Base-by-base conservation (phyloP, 2,329 filamentous ascomycete genomes). In the Microcera coccophila region DNA sequence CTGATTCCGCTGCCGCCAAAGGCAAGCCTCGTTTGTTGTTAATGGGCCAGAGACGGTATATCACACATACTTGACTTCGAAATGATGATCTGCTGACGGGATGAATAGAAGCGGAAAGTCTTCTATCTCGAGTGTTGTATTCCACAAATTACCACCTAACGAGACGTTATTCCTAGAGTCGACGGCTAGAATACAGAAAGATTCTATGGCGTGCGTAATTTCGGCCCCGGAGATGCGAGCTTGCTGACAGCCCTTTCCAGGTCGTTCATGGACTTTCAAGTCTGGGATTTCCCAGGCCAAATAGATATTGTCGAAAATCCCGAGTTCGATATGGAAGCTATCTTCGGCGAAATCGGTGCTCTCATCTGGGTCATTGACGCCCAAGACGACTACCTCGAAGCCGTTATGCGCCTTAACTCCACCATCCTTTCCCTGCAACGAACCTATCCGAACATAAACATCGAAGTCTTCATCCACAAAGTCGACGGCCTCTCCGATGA, bases 391-490 rank as follows among this genome's bases (percentile, higher is more conserved):
- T 98, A 97, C 62, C 80, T 95, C 42, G 90, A 96, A 64, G 87
- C 90, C 15, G 87, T 98, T 36, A 81, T 82, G 41, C 84, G 88
- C 8, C 79, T 98, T 20, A 95, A 95, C 66, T 76, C 82, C 41
- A 95, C 90, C 7, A 95, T 97, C 49, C 74, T 96, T 44, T 87
- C 89, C 52, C 80, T 98, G 2, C 88, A 95, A 62, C 82, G 89
- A 53, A 82, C 81, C 47, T 96, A 95, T 62, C 90, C 91, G 2
- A 85, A 88, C 61, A 93, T 97, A 69, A 95, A 96, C 66, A 87
- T 98, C 53, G 91, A 97, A 63, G 91, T 98, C 38, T 97, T 98
- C 67, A 95, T 98, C 57, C 93, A 98, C 76, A 98, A 98, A 66
- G 91, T 96, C 24, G 93, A 98, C 62, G 91, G 90, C n/a, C 76